These are phyloP conservation scores for Pichia occidentalis DNA, from an alignment of 805 yeast genomes.

Conservation along the genomic window DNA sequence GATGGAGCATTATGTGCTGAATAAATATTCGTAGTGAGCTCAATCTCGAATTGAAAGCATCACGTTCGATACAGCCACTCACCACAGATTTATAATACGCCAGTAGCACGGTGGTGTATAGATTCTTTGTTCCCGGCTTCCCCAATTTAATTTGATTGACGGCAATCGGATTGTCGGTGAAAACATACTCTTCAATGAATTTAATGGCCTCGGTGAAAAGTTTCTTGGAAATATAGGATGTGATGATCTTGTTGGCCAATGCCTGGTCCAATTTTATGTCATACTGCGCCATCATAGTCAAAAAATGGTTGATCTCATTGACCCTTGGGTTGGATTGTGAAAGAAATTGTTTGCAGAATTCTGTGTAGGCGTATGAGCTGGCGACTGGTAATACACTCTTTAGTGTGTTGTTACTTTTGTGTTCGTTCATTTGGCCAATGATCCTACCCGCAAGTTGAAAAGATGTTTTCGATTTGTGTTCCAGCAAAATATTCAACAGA, in stretches of 20 bases:
- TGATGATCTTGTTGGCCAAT: conserved; percentile 34
- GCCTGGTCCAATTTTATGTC: conserved; percentile 30
- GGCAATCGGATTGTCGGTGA: conserved; percentile 13
- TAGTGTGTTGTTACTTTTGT: conserved; percentile 7
- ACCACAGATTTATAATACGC: conserved; percentile 13
- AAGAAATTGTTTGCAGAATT: conserved; percentile 32
- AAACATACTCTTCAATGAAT: conserved; percentile 28
- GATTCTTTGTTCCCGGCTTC: conserved; percentile 2
- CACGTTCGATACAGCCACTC: conserved; percentile 6
- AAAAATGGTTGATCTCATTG: conserved; percentile 25
- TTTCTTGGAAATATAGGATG: conserved; percentile 26
- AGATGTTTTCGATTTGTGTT: conserved; percentile 18
- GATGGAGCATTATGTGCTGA: conserved; percentile 13
- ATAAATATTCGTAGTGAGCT: conserved; percentile 16
- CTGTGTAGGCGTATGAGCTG: conserved; percentile 36
- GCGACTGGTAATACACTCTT: conserved; percentile 31
- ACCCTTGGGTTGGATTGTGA: conserved; percentile 24
- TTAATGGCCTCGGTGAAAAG: conserved; percentile 28
- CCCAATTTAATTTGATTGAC: conserved; percentile 4
- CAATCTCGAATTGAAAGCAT: conserved; percentile 10
- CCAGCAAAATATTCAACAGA: conserved; percentile 20
- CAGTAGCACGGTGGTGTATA: conserved; percentile 9
- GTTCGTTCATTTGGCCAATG: conserved; percentile 27
- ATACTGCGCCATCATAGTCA: conserved; percentile 27
- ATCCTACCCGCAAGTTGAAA: conserved; percentile 28